These are phyloP conservation scores for Bimuria novae-zelandiae DNA, from an alignment of 2,329 filamentous ascomycete genomes.

Conservation along the genomic window DNA sequence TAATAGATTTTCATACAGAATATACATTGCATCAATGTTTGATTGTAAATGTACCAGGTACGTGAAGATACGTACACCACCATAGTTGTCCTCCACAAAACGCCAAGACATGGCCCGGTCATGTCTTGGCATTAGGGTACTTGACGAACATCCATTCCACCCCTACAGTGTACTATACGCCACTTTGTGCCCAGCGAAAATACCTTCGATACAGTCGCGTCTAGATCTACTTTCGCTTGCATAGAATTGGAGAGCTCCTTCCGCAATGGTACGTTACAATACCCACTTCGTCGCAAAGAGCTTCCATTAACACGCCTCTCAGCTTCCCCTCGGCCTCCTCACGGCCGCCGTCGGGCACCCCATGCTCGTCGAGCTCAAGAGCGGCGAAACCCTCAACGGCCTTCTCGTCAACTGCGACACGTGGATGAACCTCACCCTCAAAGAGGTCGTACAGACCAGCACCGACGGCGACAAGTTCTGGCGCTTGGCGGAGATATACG, in stretches of 20 bases:
- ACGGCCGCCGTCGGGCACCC: constrained; percentile 97
- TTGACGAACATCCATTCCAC: neutral
- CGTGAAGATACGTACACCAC: too few relatives aligned
- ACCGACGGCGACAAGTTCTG: constrained; percentile 94
- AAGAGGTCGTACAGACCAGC: constrained; percentile 96
- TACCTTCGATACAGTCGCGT: neutral
- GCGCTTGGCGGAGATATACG: constrained; percentile 89
- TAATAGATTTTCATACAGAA: too few relatives aligned
- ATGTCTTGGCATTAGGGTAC: neutral
- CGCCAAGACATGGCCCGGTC: constrained; percentile 10
- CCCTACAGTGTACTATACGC: too few relatives aligned
- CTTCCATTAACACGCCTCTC: constrained; percentile 16
- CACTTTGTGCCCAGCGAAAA: neutral
- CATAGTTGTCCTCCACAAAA: neutral
- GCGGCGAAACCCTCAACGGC: constrained; percentile 95
- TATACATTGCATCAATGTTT: too few relatives aligned
- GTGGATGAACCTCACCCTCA: constrained; percentile 98
- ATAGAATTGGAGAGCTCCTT: neutral
- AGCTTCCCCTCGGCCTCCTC: constrained; percentile 77
- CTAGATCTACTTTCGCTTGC: neutral
- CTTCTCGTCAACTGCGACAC: constrained; percentile 97
- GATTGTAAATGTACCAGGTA: too few relatives aligned
- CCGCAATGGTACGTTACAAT: constrained; percentile 31
- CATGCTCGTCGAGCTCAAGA: constrained; percentile 97
- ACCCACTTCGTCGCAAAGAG: constrained; percentile 3